Conservation (phyloP, 2,329 filamentous ascomycete species). For the Colletotrichum lindemuthianum region DNA sequence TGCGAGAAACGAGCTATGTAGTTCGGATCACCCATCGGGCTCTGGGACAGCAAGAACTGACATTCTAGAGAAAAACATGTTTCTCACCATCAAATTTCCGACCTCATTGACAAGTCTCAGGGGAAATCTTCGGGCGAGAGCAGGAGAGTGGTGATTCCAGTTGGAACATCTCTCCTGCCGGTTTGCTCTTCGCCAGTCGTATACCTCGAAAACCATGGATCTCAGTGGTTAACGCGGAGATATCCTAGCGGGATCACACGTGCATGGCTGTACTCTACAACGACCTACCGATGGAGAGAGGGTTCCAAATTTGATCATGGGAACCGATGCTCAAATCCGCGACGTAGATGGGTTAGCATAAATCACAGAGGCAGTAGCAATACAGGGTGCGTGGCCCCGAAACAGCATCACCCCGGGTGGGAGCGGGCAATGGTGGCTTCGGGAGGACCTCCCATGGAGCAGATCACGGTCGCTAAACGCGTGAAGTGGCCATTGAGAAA, state of each 20-base stretch:
- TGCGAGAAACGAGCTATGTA: too few relatives aligned
- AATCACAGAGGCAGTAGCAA: slow-evolving; percentile 23
- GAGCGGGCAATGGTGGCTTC: slow-evolving; percentile 55
- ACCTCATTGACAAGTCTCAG: slow-evolving; percentile 70
- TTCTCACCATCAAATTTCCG: slow-evolving; percentile 87
- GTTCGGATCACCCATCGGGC: too few relatives aligned
- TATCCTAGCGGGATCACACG: slow-evolving; percentile 75
- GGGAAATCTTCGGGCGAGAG: slow-evolving; percentile 86
- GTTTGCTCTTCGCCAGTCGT: slow-evolving; percentile 89
- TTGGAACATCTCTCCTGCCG: slow-evolving; percentile 53
- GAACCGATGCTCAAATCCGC: slow-evolving; percentile 2
- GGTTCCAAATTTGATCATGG: slow-evolving; percentile 30
- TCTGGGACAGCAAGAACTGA: background rate
- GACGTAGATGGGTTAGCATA: slow-evolving; percentile 13
- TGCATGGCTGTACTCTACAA: background rate
- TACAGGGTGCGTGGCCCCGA: background rate
- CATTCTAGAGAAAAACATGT: slow-evolving; percentile 59
- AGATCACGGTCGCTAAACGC: slow-evolving; percentile 66
- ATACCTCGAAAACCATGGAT: slow-evolving; percentile 87
- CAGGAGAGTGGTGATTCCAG: slow-evolving; percentile 60
- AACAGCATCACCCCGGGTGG: slow-evolving; percentile 11
- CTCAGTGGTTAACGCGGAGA: slow-evolving; percentile 82
- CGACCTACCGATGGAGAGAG: slow-evolving; percentile 33
- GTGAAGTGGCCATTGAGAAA: slow-evolving; percentile 81
- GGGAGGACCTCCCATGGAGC: slow-evolving; percentile 81